Percentiles rank a stretch among this genome's conserved stretches.
phyloP scores from a whole-genome alignment of 371 early-diverging fungal genomes.

The Synchytrium microbalum region DNA sequence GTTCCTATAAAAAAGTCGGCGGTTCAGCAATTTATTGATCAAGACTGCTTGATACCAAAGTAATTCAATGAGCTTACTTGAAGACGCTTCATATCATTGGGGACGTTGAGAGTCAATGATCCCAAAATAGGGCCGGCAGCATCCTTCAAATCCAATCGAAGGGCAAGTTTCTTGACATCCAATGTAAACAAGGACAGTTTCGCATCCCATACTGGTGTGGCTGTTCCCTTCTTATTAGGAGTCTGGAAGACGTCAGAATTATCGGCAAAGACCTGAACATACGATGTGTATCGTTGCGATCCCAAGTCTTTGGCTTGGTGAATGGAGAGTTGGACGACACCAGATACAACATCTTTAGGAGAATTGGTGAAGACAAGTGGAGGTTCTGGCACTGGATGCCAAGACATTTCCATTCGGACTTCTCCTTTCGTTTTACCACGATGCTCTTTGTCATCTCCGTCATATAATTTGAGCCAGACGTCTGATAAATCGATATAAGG shows the following conservation, averaged over 20 bases:
- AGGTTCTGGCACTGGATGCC: conserved; percentile 9
- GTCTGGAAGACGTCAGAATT: conserved; percentile 21
- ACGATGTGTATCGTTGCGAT: conserved; percentile 10
- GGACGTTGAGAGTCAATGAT: conserved; percentile 9
- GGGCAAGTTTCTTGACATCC: neutral
- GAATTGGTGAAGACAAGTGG: neutral
- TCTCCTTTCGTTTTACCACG: conserved; percentile 12
- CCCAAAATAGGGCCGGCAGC: conserved; percentile 5
- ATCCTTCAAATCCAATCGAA: neutral
- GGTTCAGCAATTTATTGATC: neutral
- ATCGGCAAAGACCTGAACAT: conserved; percentile 13
- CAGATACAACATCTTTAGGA: neutral
- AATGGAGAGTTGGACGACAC: conserved; percentile 12
- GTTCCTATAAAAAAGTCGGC: conserved; percentile 1
- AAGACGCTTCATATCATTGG: conserved; percentile 5
- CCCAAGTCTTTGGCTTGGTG: conserved; percentile 8
- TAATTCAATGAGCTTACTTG: no score
- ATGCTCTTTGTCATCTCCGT: conserved; percentile 8
- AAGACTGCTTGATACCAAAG: neutral
- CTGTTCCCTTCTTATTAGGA: conserved; percentile 25
- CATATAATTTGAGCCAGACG: conserved; percentile 25
- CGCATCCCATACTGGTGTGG: conserved; percentile 35
- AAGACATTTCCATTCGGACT: conserved; percentile 29
- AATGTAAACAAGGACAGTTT: neutral
- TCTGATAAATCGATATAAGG: conserved; percentile 26